A percentile compares a stretch with the other conserved stretches of the same genome.
Conservation (phyloP, 495 filamentous ascomycete genomes). For the Copromyces sp. region DNA sequence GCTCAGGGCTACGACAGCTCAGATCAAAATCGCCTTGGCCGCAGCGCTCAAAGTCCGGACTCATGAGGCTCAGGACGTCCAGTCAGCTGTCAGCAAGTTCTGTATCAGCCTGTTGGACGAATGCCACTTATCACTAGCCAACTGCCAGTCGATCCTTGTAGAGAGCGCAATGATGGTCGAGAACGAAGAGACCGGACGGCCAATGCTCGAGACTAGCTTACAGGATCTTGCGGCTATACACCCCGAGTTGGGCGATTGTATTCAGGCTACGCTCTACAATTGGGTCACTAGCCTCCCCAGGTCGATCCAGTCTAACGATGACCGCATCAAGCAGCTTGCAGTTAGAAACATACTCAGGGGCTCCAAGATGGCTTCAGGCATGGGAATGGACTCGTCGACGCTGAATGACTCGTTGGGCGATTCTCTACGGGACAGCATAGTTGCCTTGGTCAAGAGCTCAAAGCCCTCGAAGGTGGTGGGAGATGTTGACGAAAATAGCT, state of each 20-base stretch:
- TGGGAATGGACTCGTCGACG: slow-evolving; percentile 57
- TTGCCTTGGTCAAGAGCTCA: slow-evolving; percentile 29
- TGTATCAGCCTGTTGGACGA: slow-evolving; percentile 67
- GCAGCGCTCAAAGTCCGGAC: slow-evolving; percentile 69
- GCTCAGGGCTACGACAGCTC: slow-evolving; percentile 69
- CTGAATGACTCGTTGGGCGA: slow-evolving; percentile 57
- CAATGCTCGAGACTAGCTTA: slow-evolving; percentile 37
- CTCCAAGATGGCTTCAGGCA: slow-evolving; percentile 54
- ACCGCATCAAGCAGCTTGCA: slow-evolving; percentile 58
- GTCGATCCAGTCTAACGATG: slow-evolving; percentile 77
- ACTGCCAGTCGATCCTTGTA: slow-evolving; percentile 58
- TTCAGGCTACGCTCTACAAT: slow-evolving; percentile 64
- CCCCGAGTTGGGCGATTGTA: slow-evolving; percentile 48
- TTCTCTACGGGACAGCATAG: slow-evolving; percentile 52
- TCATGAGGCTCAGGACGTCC: slow-evolving; percentile 63
- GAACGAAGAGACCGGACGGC: slow-evolving; percentile 38
- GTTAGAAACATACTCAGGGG: slow-evolving; percentile 65
- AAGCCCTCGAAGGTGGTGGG: slow-evolving; percentile 20
- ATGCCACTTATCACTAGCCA: slow-evolving; percentile 61
- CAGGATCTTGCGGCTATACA: slow-evolving; percentile 54
- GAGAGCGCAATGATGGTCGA: slow-evolving; percentile 74
- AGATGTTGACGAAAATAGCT: slow-evolving; percentile 1
- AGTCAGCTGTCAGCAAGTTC: slow-evolving; percentile 52
- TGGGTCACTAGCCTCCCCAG: slow-evolving; percentile 76
- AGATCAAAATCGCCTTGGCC: slow-evolving; percentile 77